Percentiles rank a stretch among this genome's conserved stretches.
Evolutionary conservation across 768 basidiomycete species (phyloP).

Genomic region (Pulveroboletus sp.): DNA sequence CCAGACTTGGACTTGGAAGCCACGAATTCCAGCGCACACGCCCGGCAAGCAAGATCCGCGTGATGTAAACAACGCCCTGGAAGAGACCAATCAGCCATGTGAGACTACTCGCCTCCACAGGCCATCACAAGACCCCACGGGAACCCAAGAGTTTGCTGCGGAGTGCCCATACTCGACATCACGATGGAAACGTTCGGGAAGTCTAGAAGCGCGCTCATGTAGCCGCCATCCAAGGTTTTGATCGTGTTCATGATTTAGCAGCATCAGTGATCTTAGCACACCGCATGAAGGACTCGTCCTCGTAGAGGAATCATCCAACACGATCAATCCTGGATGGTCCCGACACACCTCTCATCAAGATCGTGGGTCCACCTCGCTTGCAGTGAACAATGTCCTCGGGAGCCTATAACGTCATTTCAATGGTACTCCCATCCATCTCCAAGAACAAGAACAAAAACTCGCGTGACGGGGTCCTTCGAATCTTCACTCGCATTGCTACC

Average conservation of each 20-base stretch:
- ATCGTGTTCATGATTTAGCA: no score
- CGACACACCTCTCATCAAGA: no score
- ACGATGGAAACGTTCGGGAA: neutral
- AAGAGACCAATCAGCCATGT: neutral
- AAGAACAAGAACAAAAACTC: no score
- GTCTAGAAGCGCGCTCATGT: neutral
- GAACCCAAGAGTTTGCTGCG: neutral
- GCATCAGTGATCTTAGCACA: no score
- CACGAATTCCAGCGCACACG: neutral
- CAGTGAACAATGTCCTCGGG: no score
- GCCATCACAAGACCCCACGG: neutral
- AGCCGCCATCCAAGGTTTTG: neutral
- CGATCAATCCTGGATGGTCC: no score
- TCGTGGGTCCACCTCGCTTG: no score
- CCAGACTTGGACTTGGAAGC: conserved; percentile 7
- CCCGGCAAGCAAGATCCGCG: neutral
- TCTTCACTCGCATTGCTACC: no score
- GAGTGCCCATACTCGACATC: neutral
- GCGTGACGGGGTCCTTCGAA: no score
- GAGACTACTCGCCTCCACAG: conserved; percentile 9
- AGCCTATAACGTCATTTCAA: no score
- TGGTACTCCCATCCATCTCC: no score
- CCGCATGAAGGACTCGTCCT: neutral
- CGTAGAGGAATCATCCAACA: neutral
- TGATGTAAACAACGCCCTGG: conserved; percentile 9